phyloP scores from a whole-genome alignment of 345 rosid species.

The Eucalyptus melliodora region DNA sequence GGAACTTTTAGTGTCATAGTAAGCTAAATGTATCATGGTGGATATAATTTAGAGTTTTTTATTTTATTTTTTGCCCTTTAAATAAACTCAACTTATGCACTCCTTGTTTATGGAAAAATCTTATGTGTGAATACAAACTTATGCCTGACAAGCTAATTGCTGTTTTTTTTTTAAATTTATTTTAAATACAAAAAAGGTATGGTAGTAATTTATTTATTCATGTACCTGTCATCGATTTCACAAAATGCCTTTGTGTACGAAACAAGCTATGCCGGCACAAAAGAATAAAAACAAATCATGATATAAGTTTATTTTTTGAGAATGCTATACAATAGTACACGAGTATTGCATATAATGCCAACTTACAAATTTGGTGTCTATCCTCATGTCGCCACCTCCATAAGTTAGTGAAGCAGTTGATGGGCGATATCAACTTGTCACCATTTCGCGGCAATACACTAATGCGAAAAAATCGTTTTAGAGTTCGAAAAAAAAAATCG shows the following conservation, averaged over 20 bases:
- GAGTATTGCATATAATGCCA: neutral
- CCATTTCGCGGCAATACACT: neutral
- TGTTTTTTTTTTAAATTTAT: accelerated
- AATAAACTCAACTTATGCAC: neutral
- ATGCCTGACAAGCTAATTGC: neutral
- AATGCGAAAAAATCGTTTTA: neutral
- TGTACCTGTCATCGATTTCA: accelerated
- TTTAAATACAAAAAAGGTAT: neutral
- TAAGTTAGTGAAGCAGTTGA: neutral
- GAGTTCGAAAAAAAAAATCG: neutral
- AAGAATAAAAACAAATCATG: neutral
- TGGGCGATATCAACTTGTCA: neutral
- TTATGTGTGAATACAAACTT: neutral
- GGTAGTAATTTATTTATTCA: neutral
- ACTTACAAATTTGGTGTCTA: neutral
- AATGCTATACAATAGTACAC: neutral
- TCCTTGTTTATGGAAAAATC: neutral
- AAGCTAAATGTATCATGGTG: too few species aligned
- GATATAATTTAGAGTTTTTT: too few species aligned
- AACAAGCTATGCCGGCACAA: neutral
- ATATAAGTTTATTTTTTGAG: neutral
- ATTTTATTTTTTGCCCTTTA: neutral
- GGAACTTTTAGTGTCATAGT: too few species aligned
- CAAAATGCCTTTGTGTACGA: neutral
- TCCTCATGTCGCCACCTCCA: neutral